Evolutionary conservation across 768 basidiomycete genomes (phyloP).

Genomic region (Leccinum subgranulosum): DNA sequence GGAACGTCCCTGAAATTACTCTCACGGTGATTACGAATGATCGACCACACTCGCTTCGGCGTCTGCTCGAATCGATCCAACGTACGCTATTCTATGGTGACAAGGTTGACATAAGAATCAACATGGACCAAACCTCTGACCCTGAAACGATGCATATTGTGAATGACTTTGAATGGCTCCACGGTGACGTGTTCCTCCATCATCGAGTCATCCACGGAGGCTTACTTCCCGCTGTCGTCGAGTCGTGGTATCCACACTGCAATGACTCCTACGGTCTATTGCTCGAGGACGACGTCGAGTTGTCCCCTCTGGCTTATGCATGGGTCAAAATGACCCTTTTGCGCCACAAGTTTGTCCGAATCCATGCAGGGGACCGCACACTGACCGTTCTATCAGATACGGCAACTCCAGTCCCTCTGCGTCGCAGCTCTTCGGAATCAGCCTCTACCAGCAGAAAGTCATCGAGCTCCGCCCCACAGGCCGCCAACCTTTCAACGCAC

Average conservation of each 20-base stretch:
- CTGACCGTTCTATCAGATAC: conserved; percentile 44
- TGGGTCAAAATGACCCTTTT: conserved; percentile 82
- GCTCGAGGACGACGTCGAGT: conserved; percentile 83
- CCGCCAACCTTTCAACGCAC: conserved; percentile 65
- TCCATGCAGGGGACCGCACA: not conserved
- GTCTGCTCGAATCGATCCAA: conserved; percentile 62
- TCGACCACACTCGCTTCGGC: conserved; percentile 64
- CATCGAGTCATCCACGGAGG: conserved; percentile 79
- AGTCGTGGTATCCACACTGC: conserved; percentile 81
- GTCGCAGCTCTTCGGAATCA: conserved; percentile 68
- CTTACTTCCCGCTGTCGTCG: conserved; percentile 77
- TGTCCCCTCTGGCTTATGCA: conserved; percentile 81
- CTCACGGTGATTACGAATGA: conserved; percentile 76
- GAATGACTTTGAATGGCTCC: conserved; percentile 52
- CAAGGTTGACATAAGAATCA: conserved; percentile 57
- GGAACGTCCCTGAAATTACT: conserved; percentile 68
- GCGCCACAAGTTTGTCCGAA: conserved; percentile 55
- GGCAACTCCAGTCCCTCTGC: conserved; percentile 40
- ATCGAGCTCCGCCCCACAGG: conserved; percentile 70
- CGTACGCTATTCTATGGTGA: conserved; percentile 67
- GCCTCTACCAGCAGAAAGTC: conserved; percentile 84
- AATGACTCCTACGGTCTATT: conserved; percentile 76
- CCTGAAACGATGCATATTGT: conserved; percentile 52
- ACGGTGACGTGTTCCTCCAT: conserved; percentile 58
- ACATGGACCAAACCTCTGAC: conserved; percentile 76